Evolutionary conservation across 306 rosid genomes (phyloP), one percentile per base, ranked within the genome.

Genomic region (Corylus americana): DNA sequence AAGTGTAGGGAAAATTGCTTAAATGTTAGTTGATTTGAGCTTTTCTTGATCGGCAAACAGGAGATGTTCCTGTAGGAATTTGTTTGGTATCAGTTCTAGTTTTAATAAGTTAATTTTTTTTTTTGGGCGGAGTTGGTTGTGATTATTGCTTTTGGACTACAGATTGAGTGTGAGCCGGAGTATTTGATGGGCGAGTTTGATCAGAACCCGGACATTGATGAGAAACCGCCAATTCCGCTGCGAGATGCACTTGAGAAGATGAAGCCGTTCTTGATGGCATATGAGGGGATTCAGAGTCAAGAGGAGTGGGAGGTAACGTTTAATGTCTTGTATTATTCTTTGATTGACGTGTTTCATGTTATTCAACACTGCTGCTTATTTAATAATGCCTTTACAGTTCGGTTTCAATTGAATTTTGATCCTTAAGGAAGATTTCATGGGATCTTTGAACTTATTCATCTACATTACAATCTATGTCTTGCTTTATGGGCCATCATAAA

Each of bases 271-370:
- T 84, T 94, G 87, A 94, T 94, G 97, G 89, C 80, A 39, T 92
- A 92, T 59, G 98, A 95, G 84, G 91, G 91, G 45, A 95, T 95
- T 82, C 84, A 89, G 75, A 91, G 90, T 82, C 92, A 95, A 67
- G 96, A 90, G 79, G 98, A 95, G 89, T 95, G 98, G 98, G 98
- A 95, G 97, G 98, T 95, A 67, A 85, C 16, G 17, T 75, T 85
- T 68, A 57, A 27, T 71, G 79, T 80, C 76, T 27, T 79, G 68
- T 74, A 25, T 68, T 64, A 66, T 66, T 64, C 22, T 70, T 17
- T 54, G 69, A 6, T 42, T 82, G 42, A 31, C 1, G 39, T 64
- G 44, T 66, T 75, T 74, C 59, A 62, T 74, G 77, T 54, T 17
- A 25, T 67, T 10, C 12, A 54, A 49, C 27, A 37, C 31, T 71